These are phyloP conservation scores for Teratosphaeria pseudoeucalypti DNA, from an alignment of 2,329 filamentous ascomycete genomes.

Conservation along the genomic window DNA sequence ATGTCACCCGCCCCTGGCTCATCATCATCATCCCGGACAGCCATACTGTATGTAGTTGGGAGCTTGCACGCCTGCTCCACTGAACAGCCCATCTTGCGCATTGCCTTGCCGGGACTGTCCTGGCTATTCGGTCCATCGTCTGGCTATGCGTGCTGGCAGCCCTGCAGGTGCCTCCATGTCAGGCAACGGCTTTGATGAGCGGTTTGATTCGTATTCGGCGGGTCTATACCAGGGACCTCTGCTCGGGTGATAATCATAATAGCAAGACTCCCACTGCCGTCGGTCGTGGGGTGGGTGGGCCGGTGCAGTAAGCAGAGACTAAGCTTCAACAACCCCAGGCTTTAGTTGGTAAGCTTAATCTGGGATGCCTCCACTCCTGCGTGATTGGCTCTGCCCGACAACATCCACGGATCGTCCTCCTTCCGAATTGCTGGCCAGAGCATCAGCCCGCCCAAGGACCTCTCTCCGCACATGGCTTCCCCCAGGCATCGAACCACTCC, in stretches of 20 bases:
- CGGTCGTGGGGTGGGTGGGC: not conserved
- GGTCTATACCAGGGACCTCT: no score
- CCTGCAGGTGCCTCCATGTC: no score
- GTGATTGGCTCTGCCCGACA: not conserved
- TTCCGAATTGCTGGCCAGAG: not conserved
- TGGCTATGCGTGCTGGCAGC: not conserved
- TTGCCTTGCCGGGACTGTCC: not conserved
- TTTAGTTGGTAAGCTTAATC: not conserved
- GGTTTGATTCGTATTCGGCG: no score
- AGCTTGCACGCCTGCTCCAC: not conserved
- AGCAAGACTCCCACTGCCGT: no score
- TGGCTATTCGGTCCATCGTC: not conserved
- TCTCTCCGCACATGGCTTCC: not conserved
- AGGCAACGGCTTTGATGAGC: no score
- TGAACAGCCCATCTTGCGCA: not conserved
- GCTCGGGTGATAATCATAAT: no score
- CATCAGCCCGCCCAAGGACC: not conserved
- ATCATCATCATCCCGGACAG: not conserved
- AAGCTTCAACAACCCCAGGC: not conserved
- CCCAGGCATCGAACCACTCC: not conserved
- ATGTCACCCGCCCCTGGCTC: no score
- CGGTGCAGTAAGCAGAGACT: not conserved
- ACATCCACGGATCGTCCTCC: not conserved
- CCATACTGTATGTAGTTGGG: not conserved
- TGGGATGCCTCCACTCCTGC: not conserved